Base-by-base conservation (phyloP, 768 basidiomycete genomes). In the Leccinum disarticulatum region DNA sequence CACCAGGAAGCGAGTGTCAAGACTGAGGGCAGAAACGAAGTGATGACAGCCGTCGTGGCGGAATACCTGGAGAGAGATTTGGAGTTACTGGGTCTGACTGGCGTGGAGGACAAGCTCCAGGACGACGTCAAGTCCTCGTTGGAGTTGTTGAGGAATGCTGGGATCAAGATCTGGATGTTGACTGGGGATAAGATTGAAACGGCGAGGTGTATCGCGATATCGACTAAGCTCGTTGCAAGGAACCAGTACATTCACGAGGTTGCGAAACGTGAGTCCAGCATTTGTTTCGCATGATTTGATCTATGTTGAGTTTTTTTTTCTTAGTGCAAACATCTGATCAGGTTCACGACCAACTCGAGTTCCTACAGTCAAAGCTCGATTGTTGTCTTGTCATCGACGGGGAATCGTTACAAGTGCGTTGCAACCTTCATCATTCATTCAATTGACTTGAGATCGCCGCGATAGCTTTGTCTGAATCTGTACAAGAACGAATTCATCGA, bases 101-200 rank as follows among this genome's bases (percentile, higher is more conserved):
- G 96, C n/a, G 97, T 99, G 7, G 97, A 99, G 73, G 97, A 99
- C 73, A 98, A 98, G 76, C 76, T 99, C 59, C 97, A 99, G 69
- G 97, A 98, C 61, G 95, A 96, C 25, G 96, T 99, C 67, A 95
- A 91, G 73, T 85, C 88, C 49, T 97, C 97, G 2, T 76, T 99
- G 59, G 97, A 98, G 75, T 70, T 98, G 55, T 73, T 99, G 63
- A 79, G 95, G 64, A 98, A 98, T 71, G 97, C 96, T 0, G 96
- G 96, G 4, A 87, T 99, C 75, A 97, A 92, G 81, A 98, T 99
- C 59, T 99, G 97, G 97, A 98, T 98, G 97, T 80, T 98, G 67
- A 99, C 97, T 0, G 96, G 97, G 1, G 97, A 99, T 75, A 99
- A 98, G 79, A 93, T 98, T 53, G 97, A 99, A 79, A 99, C 97